A percentile compares a stretch with the other conserved stretches of the same genome.
phyloP scores from a whole-genome alignment of 306 rosid genomes.

The Malus fusca region DNA sequence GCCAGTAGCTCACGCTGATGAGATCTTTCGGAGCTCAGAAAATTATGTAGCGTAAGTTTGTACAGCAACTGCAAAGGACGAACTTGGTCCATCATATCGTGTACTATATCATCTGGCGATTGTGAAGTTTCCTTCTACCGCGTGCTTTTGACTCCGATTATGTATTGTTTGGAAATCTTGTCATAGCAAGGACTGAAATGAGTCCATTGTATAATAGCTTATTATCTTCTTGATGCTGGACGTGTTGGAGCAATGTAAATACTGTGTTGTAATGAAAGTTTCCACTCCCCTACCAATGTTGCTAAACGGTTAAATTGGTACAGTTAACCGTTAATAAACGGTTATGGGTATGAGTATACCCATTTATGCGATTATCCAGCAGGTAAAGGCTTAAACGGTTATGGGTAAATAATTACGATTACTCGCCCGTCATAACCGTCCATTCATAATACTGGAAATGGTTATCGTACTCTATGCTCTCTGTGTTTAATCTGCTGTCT shows the following conservation, averaged over 20 bases:
- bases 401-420: no score
- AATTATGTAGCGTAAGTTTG: constrained; percentile 7
- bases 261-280: background rate
- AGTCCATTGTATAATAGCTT: background rate
- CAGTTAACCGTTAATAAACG: no score
- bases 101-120: background rate
- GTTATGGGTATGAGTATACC: no score
- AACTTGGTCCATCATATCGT: background rate
- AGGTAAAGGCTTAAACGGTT: no score
- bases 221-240: background rate
- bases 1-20: constrained; percentile 33
- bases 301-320: no score
- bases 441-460: no score
- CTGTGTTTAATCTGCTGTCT: no score
- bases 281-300: no score
- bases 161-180: background rate
- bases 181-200: background rate
- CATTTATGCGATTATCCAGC: no score
- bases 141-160: background rate
- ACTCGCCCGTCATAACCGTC: rapidly evolving
- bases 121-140: background rate
- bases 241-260: background rate
- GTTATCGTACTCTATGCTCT: no score
- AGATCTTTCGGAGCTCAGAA: constrained; percentile 28
- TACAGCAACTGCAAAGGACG: background rate